A percentile compares a stretch with the other conserved stretches of the same genome.
phyloP scores from a whole-genome alignment of 345 rosid species.

The Aurinia saxatilis region DNA sequence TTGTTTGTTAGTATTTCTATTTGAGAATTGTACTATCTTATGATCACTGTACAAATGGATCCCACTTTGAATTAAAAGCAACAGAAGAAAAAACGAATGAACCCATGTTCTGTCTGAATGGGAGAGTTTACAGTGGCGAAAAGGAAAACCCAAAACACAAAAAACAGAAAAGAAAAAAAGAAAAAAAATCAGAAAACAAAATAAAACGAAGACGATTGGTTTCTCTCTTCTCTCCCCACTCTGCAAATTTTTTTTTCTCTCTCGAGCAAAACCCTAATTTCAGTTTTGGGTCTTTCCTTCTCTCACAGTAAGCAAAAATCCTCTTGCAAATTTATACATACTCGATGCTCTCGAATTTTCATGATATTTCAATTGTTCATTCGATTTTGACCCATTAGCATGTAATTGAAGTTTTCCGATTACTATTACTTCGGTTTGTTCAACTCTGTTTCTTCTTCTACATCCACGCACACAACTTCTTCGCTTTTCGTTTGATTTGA shows the following conservation, averaged over 20 bases:
- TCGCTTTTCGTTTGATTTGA: neutral
- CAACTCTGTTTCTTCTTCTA: neutral
- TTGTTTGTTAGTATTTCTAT: neutral
- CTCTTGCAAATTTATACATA: neutral
- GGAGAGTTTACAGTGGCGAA: constrained; percentile 16
- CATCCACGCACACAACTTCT: neutral
- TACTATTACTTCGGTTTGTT: neutral
- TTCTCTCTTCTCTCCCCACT: constrained; percentile 1
- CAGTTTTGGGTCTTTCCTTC: constrained; percentile 6
- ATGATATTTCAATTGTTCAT: neutral
- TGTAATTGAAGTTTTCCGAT: neutral
- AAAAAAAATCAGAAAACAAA: neutral
- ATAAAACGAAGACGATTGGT: constrained; percentile 11
- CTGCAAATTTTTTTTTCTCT: constrained; percentile 19
- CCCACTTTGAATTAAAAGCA: constrained; percentile 1
- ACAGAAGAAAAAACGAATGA: constrained; percentile 1
- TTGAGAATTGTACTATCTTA: neutral
- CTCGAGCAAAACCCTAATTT: constrained; percentile 30
- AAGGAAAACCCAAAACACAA: neutral
- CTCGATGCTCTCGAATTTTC: constrained; percentile 3
- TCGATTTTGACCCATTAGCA: neutral
- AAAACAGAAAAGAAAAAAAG: neutral
- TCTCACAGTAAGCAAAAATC: neutral
- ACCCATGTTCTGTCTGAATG: constrained; percentile 20
- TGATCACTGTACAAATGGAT: neutral